phyloP scores from a whole-genome alignment of 441 rosid species.

The Theobroma grandiflorum region DNA sequence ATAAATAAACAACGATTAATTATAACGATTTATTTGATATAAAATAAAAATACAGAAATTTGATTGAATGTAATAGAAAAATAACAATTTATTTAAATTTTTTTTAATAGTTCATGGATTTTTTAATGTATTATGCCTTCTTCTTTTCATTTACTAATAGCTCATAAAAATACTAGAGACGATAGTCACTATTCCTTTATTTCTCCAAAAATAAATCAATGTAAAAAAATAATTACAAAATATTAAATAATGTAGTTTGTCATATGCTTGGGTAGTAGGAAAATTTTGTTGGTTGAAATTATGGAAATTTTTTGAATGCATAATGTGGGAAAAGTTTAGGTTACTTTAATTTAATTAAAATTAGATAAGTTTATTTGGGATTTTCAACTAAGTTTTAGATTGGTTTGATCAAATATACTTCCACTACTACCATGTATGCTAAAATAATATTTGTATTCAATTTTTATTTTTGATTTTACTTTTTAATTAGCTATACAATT shows the following conservation, averaged over 20 bases:
- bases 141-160: too few species aligned
- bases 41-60: too few species aligned
- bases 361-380: not conserved
- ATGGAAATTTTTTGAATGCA: not conserved
- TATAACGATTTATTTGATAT: too few species aligned
- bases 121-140: too few species aligned
- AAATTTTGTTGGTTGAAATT: not conserved
- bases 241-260: not conserved
- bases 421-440: not conserved
- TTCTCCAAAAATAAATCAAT: too few species aligned
- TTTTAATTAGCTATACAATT: not conserved
- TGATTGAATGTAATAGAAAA: too few species aligned
- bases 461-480: not conserved
- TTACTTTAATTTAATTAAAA: not conserved
- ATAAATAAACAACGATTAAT: too few species aligned
- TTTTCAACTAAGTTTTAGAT: not conserved
- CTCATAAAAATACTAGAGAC: too few species aligned
- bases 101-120: too few species aligned
- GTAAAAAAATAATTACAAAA: too few species aligned
- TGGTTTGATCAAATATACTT: not conserved
- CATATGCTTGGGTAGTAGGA: not conserved
- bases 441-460: not conserved
- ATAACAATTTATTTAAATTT: too few species aligned
- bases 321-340: not conserved
- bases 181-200: too few species aligned